Conservation (phyloP, 1,139 yeast species). For the Protomyces inundatus region DNA sequence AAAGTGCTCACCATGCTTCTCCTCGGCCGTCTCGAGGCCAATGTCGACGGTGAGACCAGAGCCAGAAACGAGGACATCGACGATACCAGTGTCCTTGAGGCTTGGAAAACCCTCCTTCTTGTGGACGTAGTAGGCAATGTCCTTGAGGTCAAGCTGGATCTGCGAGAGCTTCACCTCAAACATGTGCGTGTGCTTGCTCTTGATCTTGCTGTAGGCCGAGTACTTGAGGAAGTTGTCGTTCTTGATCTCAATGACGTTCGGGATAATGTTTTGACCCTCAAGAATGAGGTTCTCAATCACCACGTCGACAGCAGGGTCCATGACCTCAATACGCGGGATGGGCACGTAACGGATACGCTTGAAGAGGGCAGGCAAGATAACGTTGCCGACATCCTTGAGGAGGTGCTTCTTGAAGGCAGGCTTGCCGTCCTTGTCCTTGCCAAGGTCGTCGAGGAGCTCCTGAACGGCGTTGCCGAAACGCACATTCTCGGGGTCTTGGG, state of each 20-base stretch:
- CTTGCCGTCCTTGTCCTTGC: slow-evolving; percentile 29
- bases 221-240: slow-evolving; percentile 29
- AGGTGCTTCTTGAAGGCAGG: slow-evolving; percentile 28
- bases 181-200: slow-evolving; percentile 24
- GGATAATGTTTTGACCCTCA: slow-evolving; percentile 31
- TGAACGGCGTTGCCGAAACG: slow-evolving; percentile 28
- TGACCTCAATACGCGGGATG: slow-evolving; percentile 32
- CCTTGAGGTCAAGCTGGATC: slow-evolving; percentile 32
- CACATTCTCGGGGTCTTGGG: slow-evolving; percentile 29
- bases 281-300: slow-evolving; percentile 33
- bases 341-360: slow-evolving; percentile 31
- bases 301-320: slow-evolving; percentile 31
- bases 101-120: slow-evolving; percentile 32
- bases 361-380: slow-evolving; percentile 30
- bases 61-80: slow-evolving; percentile 31
- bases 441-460: slow-evolving; percentile 27
- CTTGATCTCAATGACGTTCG: slow-evolving; percentile 32
- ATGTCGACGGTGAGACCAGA: slow-evolving; percentile 30
- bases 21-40: slow-evolving; percentile 28
- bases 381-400: slow-evolving; percentile 29
- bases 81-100: slow-evolving; percentile 32
- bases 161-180: slow-evolving; percentile 30
- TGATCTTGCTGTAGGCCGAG: slow-evolving; percentile 29
- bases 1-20: slow-evolving; percentile 25
- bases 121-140: slow-evolving; percentile 32